Base-by-base conservation (phyloP, 1,139 yeast species). In the Candida tetrigidarum region DNA sequence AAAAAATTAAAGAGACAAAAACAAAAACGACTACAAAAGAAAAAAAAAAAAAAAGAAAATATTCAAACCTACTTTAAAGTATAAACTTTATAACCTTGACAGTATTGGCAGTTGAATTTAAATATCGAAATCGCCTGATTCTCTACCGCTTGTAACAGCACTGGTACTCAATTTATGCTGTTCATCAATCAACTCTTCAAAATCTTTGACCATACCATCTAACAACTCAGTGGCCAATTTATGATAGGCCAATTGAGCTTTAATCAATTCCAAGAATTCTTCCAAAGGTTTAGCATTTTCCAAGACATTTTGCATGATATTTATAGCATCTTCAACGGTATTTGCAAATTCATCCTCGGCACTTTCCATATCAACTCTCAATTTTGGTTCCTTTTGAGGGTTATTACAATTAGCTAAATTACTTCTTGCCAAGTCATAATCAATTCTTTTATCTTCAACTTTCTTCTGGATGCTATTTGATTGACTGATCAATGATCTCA, bases 291-390 rank as follows among this genome's bases (percentile, higher is more conserved):
- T 81, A 30, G 93, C 84, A 49, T 84, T 78, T 50, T 84, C 85
- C 56, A 89, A 80, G 20, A 87, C 92, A 61, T 85, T 84, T 69
- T 85, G 89, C 93, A 90, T 85, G 50, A 87, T 82, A 41, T 83
- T 76, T 44, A 88, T 90, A 27, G 96, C 96, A 60, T 87, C 96
- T 67, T 90, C 96, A 29, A 91, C 92, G 16, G 93, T 87, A 54
- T 88, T 89, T 38, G 95, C 96, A 64, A 90, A 89, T 57, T 87
- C 95, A 58, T 90, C 96, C 67, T 90, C 96, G 37, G 92, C 84
- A 53, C 84, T 82, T 64, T 90, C 96, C 78, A 89, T 84, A 51
- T 83, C 80, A 41, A 84, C 86, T 55, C 93, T 76, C 51, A 88
- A 80, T 46, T 83, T 83, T 6, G 90, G 88, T 59, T 85, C 87